Evolutionary conservation across 2,329 filamentous ascomycete species (phyloP).

Genomic region (Colletotrichum nymphaeae): DNA sequence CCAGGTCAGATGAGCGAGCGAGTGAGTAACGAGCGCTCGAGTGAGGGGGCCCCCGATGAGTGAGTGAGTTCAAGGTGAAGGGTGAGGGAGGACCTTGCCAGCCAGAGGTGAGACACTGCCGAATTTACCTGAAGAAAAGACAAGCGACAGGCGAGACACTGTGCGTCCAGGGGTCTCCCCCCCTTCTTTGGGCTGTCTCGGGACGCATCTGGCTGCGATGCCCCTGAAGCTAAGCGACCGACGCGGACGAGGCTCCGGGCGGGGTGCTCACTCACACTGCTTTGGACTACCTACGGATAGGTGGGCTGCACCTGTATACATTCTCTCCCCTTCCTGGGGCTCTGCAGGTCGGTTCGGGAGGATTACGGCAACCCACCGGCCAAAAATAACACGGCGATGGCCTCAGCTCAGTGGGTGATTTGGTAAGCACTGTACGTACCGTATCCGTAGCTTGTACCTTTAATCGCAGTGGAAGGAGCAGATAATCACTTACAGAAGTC

Average conservation of each 20-base stretch:
- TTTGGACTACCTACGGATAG: too few relatives aligned
- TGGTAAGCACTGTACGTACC: not conserved
- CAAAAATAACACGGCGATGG: not conserved
- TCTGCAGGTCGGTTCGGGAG: not conserved
- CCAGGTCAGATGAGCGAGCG: too few relatives aligned
- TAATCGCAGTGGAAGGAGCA: not conserved
- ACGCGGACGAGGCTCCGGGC: slow-evolving; percentile 21
- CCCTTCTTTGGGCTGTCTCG: not conserved
- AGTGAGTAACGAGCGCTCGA: too few relatives aligned
- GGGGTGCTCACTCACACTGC: not conserved
- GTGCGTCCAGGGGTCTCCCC: slow-evolving; percentile 1
- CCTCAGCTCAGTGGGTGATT: not conserved
- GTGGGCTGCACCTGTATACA: too few relatives aligned
- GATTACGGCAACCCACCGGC: not conserved
- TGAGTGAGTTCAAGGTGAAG: not conserved
- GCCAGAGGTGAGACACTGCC: not conserved
- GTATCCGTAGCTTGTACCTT: too few relatives aligned
- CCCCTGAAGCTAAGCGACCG: slow-evolving; percentile 16
- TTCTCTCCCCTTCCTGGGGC: too few relatives aligned
- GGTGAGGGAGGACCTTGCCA: not conserved
- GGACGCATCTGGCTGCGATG: not conserved
- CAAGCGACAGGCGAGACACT: slow-evolving; percentile 9
- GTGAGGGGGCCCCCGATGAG: not conserved
- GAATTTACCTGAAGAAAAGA: not conserved
- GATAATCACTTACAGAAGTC: not conserved